Conservation (phyloP, 1,139 yeast genomes). For the Yamadazyma oceani region DNA sequence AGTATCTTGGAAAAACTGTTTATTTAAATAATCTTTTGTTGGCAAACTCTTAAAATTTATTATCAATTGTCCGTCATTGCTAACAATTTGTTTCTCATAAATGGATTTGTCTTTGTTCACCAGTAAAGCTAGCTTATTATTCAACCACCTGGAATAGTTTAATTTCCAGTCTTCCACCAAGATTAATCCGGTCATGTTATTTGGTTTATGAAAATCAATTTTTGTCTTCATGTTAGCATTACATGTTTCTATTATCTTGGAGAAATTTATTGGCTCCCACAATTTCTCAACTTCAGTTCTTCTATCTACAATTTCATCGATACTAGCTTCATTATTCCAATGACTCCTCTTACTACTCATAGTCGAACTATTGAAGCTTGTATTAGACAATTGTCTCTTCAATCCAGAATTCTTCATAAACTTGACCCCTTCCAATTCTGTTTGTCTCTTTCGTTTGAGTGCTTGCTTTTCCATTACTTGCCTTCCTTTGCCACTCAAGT, state of each 20-base stretch:
- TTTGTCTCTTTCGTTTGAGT: constrained; percentile 30
- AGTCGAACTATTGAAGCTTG: constrained; percentile 14
- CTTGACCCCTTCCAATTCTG: constrained; percentile 44
- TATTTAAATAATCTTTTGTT: constrained; percentile 30
- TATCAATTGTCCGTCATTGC: constrained; percentile 22
- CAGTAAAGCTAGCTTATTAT: constrained; percentile 36
- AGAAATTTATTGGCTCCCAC: constrained; percentile 43
- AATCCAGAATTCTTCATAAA: constrained; percentile 23
- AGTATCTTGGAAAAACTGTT: constrained; percentile 36
- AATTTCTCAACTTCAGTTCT: constrained; percentile 36
- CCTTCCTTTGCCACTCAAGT: constrained; percentile 26
- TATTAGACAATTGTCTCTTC: constrained; percentile 24
- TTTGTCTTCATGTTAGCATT: constrained; percentile 23
- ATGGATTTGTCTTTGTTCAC: constrained; percentile 26
- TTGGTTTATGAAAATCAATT: constrained; percentile 20
- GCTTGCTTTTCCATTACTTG: constrained; percentile 22
- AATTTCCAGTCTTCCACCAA: constrained; percentile 47
- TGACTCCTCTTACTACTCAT: constrained; percentile 17
- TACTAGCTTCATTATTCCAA: constrained; percentile 14
- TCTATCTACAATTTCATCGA: constrained; percentile 23
- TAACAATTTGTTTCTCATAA: constrained; percentile 25
- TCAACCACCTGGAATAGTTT: constrained; percentile 48
- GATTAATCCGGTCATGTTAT: constrained; percentile 33
- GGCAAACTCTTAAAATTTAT: constrained; percentile 41
- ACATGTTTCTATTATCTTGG: constrained; percentile 23